These are phyloP conservation scores for Fraxinus nigra DNA, from an alignment of 305 asterid species.

Conservation along the genomic window DNA sequence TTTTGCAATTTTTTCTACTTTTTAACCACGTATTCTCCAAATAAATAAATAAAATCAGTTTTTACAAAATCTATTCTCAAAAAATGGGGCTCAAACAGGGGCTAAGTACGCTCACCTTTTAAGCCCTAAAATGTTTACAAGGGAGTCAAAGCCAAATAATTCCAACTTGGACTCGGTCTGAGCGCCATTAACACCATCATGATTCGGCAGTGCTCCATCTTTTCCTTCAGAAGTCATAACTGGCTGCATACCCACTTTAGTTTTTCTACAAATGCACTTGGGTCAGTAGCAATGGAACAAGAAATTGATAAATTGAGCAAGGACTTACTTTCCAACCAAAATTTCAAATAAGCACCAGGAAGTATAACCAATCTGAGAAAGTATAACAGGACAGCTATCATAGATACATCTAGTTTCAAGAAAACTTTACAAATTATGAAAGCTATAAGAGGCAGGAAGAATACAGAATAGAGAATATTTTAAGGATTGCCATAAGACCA, in stretches of 20 bases:
- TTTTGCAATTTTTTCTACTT: neutral
- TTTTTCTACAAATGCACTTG: slow-evolving; percentile 48
- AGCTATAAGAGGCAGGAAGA: neutral
- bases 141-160: slow-evolving; percentile 94
- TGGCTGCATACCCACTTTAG: slow-evolving; percentile 37
- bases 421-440: neutral
- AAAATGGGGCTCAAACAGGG: neutral
- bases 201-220: slow-evolving; percentile 48
- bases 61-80: neutral
- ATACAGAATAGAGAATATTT: neutral
- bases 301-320: neutral
- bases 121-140: slow-evolving; percentile 92
- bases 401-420: neutral
- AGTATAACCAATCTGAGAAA: neutral
- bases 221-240: slow-evolving; percentile 46
- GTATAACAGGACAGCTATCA: neutral
- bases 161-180: slow-evolving; percentile 81
- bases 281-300: slow-evolving; percentile 15
- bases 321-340: neutral
- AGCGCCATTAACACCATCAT: slow-evolving; percentile 53
- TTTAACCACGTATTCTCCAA: neutral
- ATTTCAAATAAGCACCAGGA: neutral
- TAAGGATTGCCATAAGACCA: neutral
- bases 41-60: too few species aligned
- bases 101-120: slow-evolving; percentile 60